Conservation (phyloP, 768 basidiomycete genomes). For the Mycena indigotica region DNA sequence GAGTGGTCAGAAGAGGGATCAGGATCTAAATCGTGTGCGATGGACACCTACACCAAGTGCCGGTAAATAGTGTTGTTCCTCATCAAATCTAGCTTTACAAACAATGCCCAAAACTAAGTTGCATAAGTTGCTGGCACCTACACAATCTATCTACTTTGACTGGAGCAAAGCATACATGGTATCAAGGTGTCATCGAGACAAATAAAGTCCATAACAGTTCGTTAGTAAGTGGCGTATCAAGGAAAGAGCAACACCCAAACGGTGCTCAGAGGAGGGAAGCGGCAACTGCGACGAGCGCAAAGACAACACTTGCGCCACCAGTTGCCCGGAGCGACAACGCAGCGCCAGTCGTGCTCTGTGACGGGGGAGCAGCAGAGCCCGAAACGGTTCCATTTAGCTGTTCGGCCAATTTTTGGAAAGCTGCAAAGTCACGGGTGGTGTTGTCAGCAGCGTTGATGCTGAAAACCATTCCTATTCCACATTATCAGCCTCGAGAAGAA, state of each 20-base stretch:
- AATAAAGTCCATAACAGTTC: constrained; percentile 27
- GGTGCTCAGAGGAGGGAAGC: constrained; percentile 37
- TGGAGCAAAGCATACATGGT: neutral
- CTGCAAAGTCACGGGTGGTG: constrained; percentile 52
- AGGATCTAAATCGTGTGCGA: constrained; percentile 64
- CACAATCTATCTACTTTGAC: neutral
- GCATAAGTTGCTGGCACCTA: constrained; percentile 26
- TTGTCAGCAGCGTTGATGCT: constrained; percentile 57
- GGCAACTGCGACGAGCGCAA: constrained; percentile 33
- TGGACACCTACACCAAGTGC: constrained; percentile 78
- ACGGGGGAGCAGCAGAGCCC: constrained; percentile 35
- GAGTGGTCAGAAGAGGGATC: constrained; percentile 49
- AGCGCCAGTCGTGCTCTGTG: constrained; percentile 29
- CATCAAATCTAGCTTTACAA: constrained; percentile 18
- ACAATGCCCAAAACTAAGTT: neutral
- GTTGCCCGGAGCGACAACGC: constrained; percentile 34
- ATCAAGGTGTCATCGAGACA: constrained; percentile 27
- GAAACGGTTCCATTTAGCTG: constrained; percentile 57
- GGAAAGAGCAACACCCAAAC: constrained; percentile 17
- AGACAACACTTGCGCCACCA: constrained; percentile 34
- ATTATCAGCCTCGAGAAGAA: too few species aligned
- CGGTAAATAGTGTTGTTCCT: constrained; percentile 36
- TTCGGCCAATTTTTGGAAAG: constrained; percentile 59
- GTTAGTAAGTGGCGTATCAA: constrained; percentile 15
- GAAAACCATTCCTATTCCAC: too few species aligned